Conservation (phyloP, 108 stramenopile species). For the Fistulifera solaris region DNA sequence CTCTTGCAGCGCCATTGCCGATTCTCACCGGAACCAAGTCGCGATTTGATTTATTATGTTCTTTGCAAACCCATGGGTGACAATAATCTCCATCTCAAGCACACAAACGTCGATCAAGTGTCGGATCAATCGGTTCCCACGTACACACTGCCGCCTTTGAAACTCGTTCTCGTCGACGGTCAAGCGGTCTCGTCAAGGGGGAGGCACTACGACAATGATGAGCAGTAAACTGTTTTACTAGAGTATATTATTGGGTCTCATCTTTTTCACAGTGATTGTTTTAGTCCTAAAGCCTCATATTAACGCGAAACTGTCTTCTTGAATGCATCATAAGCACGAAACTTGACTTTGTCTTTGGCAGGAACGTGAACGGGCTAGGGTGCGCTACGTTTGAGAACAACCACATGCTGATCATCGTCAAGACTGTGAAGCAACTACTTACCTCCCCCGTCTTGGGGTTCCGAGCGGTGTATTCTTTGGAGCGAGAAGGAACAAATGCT, state of each 20-base stretch:
- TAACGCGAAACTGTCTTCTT: constrained; percentile 11
- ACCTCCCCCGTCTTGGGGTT: not conserved
- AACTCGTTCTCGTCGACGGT: constrained; percentile 59
- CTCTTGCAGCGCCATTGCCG: constrained; percentile 58
- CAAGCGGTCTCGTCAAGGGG: too few species aligned
- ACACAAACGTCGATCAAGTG: constrained; percentile 40
- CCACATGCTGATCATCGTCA: not conserved
- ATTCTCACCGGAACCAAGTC: constrained; percentile 14
- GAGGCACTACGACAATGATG: not conserved
- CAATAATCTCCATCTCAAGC: constrained; percentile 38
- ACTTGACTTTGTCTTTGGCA: constrained; percentile 23
- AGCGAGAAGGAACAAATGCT: constrained; percentile 11
- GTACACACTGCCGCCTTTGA: constrained; percentile 52
- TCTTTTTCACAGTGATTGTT: too few species aligned
- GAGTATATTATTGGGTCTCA: too few species aligned
- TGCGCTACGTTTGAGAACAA: constrained; percentile 12
- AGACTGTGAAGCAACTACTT: not conserved
- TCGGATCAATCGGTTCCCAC: constrained; percentile 29
- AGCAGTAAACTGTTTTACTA: not conserved
- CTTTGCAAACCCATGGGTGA: constrained; percentile 67
- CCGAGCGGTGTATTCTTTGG: not conserved
- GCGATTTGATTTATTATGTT: constrained; percentile 45
- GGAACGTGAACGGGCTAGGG: constrained; percentile 13
- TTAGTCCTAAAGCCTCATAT: not conserved
- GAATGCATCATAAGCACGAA: constrained; percentile 24